Evolutionary conservation across 2,329 filamentous ascomycete genomes (phyloP).

Genomic region (Penicillium corylophilum): DNA sequence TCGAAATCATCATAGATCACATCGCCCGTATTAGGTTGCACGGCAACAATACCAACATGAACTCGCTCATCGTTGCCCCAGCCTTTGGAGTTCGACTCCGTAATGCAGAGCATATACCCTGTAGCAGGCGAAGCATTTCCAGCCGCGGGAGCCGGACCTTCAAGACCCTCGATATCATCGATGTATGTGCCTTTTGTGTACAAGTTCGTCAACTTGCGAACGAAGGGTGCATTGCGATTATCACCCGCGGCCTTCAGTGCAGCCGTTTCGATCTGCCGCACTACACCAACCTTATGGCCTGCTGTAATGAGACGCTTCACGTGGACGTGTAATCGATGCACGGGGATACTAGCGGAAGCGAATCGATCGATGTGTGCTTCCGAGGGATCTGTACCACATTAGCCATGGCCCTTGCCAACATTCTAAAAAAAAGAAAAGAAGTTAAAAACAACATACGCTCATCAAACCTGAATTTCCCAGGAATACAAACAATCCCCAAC

Average conservation of each 20-base stretch:
- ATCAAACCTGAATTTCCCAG: constrained; percentile 90
- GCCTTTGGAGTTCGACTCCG: constrained; percentile 76
- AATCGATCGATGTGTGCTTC: constrained; percentile 91
- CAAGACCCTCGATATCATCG: constrained; percentile 83
- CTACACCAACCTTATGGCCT: constrained; percentile 93
- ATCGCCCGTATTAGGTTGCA: constrained; percentile 93
- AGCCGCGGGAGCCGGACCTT: constrained; percentile 54
- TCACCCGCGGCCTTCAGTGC: constrained; percentile 93
- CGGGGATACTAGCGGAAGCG: constrained; percentile 92
- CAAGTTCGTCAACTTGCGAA: constrained; percentile 88
- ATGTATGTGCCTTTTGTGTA: constrained; percentile 99
- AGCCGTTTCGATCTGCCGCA: constrained; percentile 91
- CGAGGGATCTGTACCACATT: constrained; percentile 61
- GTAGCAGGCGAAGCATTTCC: constrained; percentile 60
- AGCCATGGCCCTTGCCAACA: too few relatives aligned
- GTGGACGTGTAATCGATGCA: constrained; percentile 87
- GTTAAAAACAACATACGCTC: constrained; percentile 71
- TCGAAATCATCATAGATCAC: constrained; percentile 96
- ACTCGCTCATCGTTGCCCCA: constrained; percentile 90
- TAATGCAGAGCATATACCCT: constrained; percentile 92
- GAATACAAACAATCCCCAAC: constrained; percentile 92
- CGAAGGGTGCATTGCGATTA: constrained; percentile 89
- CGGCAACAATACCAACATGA: constrained; percentile 84
- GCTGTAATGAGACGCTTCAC: constrained; percentile 89
- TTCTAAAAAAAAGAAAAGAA: not conserved